Evolutionary conservation across 495 filamentous ascomycete genomes (phyloP).

Genomic region (Penicillium egyptiacum): DNA sequence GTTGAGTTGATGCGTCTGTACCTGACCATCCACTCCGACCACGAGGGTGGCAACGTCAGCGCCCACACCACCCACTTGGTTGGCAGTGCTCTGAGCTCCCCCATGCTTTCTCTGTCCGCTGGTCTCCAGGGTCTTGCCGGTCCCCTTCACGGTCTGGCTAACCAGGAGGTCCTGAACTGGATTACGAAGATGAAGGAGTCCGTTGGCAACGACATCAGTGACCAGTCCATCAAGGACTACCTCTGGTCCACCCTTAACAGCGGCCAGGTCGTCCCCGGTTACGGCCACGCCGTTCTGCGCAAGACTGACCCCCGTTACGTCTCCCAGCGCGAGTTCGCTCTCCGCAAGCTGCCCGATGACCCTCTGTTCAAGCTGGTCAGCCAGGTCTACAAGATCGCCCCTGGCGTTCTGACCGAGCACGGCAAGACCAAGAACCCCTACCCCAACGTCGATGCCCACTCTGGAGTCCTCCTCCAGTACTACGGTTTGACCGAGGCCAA

Average conservation of each 20-base stretch:
- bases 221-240: conserved; percentile 94
- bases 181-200: conserved; percentile 97
- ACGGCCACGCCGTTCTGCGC: conserved; percentile 97
- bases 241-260: conserved; percentile 95
- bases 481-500: conserved; percentile 97
- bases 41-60: conserved; percentile 98
- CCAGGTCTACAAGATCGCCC: conserved; percentile 99
- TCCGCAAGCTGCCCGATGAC: conserved; percentile 87
- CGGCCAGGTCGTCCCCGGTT: conserved; percentile 94
- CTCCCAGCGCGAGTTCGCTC: conserved; percentile 94
- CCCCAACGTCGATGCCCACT: conserved; percentile 81
- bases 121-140: conserved; percentile 97
- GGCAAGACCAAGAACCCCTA: conserved; percentile 97
- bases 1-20: conserved; percentile 97
- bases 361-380: conserved; percentile 99
- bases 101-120: conserved; percentile 92
- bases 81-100: conserved; percentile 93
- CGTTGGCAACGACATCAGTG: conserved; percentile 90
- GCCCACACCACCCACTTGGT: conserved; percentile 98
- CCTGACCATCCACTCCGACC: conserved; percentile 98
- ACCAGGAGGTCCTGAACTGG: conserved; percentile 99
- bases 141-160: conserved; percentile 96
- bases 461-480: conserved; percentile 97
- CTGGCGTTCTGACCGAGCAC: conserved; percentile 95
- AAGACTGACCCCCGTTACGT: conserved; percentile 99